Base-by-base conservation (phyloP, 2,329 filamentous ascomycete genomes). In the Exophiala viscosa region DNA sequence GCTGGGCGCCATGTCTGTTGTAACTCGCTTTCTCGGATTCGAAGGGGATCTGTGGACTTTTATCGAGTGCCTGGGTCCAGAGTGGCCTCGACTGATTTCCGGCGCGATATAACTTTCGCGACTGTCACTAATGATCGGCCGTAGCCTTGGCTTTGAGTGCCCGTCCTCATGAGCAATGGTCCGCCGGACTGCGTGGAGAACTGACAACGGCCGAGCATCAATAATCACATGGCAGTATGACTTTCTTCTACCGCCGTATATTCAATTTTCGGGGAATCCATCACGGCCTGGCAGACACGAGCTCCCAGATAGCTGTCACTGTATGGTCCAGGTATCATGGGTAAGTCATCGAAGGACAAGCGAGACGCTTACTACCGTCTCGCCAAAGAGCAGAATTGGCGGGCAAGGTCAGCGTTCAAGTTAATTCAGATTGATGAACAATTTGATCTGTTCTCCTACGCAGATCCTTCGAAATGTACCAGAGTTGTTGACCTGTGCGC, bases 311-410 rank as follows among this genome's bases (percentile, higher is more conserved):
- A 5, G 23, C 8, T 5, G 5, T 5, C 23, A 28, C 8, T 7
- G 8, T 28, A 28, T 28, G 23, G 23, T 28, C 5, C 14, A 6
- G 20, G n/a, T 48, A 57, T 48, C 13, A 95, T 96, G 91, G 91
- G 91, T 1, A 97, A 97, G 70, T 96, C 93, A 1, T 97, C 92
- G 43, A 99, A 99, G 72, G 93, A 99, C 68, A 99, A 99, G 74
- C 88, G 93, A 48, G 93, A 99, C 70, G 91, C 91, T 41, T 99
- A 99, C 74, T 99, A 99, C 67, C 84, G 93, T 48, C 87, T 99
- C 7, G 93, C 93, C 14, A 99, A 99, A 74, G 93, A 99, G 71
- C 93, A 99, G 76, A 95, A 95, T 60, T 99, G 93, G 92, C 88
- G 93, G 33, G 93, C 93, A 23, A 83, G 93, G 52, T 96, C 90